Evolutionary conservation across 164 flowering plant genomes (phyloP).

Genomic region (Kalanchoe fedtschenkoi): DNA sequence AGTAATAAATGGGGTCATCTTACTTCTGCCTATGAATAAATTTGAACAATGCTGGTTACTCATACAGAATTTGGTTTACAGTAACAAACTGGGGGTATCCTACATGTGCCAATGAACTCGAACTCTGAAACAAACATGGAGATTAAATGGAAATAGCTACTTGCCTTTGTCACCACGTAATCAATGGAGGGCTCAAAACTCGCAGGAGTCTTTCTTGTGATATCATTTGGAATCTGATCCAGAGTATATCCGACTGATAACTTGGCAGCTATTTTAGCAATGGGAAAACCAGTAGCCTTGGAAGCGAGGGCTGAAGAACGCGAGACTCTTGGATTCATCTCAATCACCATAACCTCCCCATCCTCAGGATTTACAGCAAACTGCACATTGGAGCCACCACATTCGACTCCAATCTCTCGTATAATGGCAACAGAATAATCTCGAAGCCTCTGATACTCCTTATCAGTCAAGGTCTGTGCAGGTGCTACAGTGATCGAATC

Average conservation of each 20-base stretch:
- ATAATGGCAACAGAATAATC: conserved; percentile 88
- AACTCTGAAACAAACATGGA: not conserved
- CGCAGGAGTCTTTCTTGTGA: conserved; percentile 92
- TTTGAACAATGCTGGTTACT: not conserved
- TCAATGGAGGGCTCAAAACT: conserved; percentile 98
- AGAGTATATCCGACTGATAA: conserved; percentile 79
- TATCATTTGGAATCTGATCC: conserved; percentile 93
- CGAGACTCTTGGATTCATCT: conserved; percentile 98
- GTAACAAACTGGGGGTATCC: too few relatives aligned
- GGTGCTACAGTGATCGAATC: conserved; percentile 97
- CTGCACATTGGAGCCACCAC: conserved; percentile 98
- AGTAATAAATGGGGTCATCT: too few relatives aligned
- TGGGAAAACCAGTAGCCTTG: conserved; percentile 97
- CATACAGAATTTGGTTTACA: not conserved
- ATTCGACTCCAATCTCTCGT: conserved; percentile 95
- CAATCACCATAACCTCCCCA: conserved; percentile 98
- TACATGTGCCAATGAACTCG: not conserved
- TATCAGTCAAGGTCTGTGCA: conserved; percentile 91
- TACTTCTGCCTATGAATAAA: not conserved
- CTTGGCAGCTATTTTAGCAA: conserved; percentile 97
- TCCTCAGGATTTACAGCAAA: conserved; percentile 86
- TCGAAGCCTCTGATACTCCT: conserved; percentile 86
- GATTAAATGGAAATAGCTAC: conserved; percentile 1
- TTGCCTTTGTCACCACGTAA: conserved; percentile 93
- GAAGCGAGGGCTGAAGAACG: conserved; percentile 96